These are phyloP conservation scores for Ceratocystis lukuohia DNA, from an alignment of 2,329 filamentous ascomycete genomes.

Conservation along the genomic window DNA sequence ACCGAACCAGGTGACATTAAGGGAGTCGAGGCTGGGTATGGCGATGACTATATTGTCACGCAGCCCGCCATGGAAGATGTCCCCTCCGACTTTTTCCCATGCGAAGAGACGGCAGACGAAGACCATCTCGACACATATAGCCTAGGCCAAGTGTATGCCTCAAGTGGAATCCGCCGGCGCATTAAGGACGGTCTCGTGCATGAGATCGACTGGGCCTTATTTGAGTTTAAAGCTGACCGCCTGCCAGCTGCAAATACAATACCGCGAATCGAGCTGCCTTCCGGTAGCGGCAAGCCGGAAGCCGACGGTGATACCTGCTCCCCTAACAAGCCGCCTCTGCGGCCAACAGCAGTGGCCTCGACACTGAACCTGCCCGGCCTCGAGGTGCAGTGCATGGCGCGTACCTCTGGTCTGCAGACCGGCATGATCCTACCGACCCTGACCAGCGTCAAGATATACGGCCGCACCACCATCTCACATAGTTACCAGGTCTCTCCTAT, in stretches of 20 bases:
- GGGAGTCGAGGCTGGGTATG: conserved; percentile 60
- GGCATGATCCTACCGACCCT: conserved; percentile 67
- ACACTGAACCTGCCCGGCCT: conserved; percentile 54
- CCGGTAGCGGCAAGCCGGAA: conserved; percentile 18
- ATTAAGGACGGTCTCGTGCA: conserved; percentile 60
- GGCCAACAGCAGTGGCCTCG: conserved; percentile 46
- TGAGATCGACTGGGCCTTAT: conserved; percentile 91
- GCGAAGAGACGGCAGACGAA: conserved; percentile 50
- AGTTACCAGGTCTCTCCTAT: conserved; percentile 42
- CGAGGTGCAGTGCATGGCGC: conserved; percentile 74
- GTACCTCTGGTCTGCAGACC: conserved; percentile 70
- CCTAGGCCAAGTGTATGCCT: conserved; percentile 75
- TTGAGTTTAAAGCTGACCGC: conserved; percentile 61
- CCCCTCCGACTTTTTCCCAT: conserved; percentile 65
- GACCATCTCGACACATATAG: conserved; percentile 73
- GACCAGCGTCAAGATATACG: conserved; percentile 76
- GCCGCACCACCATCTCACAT: conserved; percentile 65
- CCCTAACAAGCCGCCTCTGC: conserved; percentile 29
- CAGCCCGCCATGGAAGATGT: conserved; percentile 87
- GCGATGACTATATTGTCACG: conserved; percentile 68
- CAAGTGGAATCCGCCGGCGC: conserved; percentile 73
- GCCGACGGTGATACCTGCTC: conserved; percentile 11
- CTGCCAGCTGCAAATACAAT: conserved; percentile 61
- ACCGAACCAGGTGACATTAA: conserved; percentile 61
- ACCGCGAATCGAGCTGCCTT: conserved; percentile 26